Evolutionary conservation across 164 flowering plant species (phyloP).

Genomic region (Nymphaea thermarum): DNA sequence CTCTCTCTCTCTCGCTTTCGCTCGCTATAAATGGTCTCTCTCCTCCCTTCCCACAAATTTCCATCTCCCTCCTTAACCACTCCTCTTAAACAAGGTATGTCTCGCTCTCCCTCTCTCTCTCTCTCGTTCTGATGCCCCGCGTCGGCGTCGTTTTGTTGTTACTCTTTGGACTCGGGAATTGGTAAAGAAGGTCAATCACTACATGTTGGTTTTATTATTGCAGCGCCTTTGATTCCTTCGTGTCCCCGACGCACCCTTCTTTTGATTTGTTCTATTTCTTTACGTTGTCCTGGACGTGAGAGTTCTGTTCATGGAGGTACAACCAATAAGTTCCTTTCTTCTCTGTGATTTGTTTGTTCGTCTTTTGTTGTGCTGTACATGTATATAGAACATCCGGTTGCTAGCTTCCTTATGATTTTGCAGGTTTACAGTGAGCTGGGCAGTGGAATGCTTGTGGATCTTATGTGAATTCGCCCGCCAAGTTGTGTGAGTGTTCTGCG

Average conservation of each 20-base stretch:
- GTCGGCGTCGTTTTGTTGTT: not conserved
- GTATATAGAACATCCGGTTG: not conserved
- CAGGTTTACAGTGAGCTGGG: not conserved
- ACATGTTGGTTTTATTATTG: not conserved
- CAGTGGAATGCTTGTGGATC: not conserved
- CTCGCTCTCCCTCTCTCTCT: not conserved
- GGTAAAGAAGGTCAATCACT: not conserved
- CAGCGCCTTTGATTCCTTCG: not conserved
- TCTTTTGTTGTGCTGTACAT: not conserved
- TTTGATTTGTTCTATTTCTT: not conserved
- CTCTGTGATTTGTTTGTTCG: not conserved
- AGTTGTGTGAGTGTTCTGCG: not conserved
- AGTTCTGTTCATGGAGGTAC: not conserved
- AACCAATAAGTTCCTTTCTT: not conserved
- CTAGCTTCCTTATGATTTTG: not conserved
- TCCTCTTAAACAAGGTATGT: not conserved
- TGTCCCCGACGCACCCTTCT: not conserved
- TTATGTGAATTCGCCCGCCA: not conserved
- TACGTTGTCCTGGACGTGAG: not conserved
- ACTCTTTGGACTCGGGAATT: not conserved
- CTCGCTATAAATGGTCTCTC: not conserved
- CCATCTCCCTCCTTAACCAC: not conserved
- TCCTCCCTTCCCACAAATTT: not conserved
- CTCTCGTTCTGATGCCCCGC: not conserved
- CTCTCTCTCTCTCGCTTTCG: not conserved